Evolutionary conservation across 257 asterid species (phyloP).

Genomic region (Fraxinus pennsylvanica): DNA sequence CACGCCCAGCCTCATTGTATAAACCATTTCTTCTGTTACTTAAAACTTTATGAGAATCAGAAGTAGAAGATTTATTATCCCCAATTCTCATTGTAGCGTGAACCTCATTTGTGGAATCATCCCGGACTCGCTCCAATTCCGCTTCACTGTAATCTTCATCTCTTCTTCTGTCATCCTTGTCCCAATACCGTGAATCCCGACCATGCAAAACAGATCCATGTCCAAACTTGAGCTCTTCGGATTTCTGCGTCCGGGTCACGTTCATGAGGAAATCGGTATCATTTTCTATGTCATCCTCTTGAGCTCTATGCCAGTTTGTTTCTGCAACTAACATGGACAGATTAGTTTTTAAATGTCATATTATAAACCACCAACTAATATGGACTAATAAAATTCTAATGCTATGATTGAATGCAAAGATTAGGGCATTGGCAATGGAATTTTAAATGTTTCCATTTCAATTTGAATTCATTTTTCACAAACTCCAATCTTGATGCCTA

Average conservation of each 20-base stretch:
- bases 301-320: slow-evolving; percentile 40
- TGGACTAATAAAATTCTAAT: slow-evolving; percentile 1
- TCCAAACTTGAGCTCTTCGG: slow-evolving; percentile 70
- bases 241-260: slow-evolving; percentile 62
- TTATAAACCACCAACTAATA: slow-evolving; percentile 19
- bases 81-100: slow-evolving; percentile 32
- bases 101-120: slow-evolving; percentile 43
- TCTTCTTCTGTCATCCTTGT: slow-evolving; percentile 92
- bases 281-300: slow-evolving; percentile 58
- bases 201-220: slow-evolving; percentile 73
- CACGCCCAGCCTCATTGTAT: slow-evolving; percentile 90
- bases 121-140: slow-evolving; percentile 49
- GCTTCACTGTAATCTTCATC: slow-evolving; percentile 79
- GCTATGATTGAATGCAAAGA: neutral
- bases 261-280: slow-evolving; percentile 81
- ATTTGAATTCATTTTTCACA: neutral
- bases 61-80: slow-evolving; percentile 38
- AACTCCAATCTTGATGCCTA: slow-evolving; percentile 12
- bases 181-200: slow-evolving; percentile 93
- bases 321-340: slow-evolving; percentile 48
- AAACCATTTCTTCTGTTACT: slow-evolving; percentile 58
- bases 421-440: too few relatives aligned
- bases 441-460: too few relatives aligned
- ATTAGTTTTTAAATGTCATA: slow-evolving; percentile 20
- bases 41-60: slow-evolving; percentile 39